phyloP scores from a whole-genome alignment of 495 filamentous ascomycete genomes.

The Penicillium verhagenii region DNA sequence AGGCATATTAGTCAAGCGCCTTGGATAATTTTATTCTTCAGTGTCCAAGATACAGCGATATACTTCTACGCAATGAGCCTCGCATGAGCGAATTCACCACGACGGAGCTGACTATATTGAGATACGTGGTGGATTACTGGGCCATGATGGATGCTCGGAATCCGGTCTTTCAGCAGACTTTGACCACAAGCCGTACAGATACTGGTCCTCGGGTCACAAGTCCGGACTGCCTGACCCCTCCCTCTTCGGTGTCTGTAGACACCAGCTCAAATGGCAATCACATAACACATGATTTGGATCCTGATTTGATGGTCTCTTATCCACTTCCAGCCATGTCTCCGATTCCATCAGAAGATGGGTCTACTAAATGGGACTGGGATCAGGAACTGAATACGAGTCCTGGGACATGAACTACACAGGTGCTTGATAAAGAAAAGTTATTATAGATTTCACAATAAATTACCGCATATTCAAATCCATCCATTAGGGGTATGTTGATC shows the following conservation, averaged over 20 bases:
- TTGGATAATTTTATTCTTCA: slow-evolving; percentile 21
- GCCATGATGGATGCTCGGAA: slow-evolving; percentile 27
- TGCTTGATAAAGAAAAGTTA: neutral
- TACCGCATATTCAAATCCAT: too few relatives aligned
- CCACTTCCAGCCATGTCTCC: slow-evolving; percentile 17
- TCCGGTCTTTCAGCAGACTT: slow-evolving; percentile 12
- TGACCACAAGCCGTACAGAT: neutral
- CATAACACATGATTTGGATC: slow-evolving; percentile 4
- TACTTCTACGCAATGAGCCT: slow-evolving; percentile 18
- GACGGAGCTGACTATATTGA: slow-evolving; percentile 16
- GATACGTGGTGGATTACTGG: slow-evolving; percentile 24
- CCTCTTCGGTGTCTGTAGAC: neutral
- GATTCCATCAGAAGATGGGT: slow-evolving; percentile 12
- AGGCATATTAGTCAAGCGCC: slow-evolving; percentile 12
- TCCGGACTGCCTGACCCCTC: slow-evolving; percentile 10
- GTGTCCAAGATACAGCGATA: slow-evolving; percentile 20
- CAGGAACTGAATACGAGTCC: slow-evolving; percentile 8
- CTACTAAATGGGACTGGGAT: slow-evolving; percentile 20
- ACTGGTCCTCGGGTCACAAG: neutral
- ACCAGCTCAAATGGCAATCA: neutral
- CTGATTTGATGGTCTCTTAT: slow-evolving; percentile 14
- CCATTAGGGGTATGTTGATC: too few relatives aligned
- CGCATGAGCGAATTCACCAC: slow-evolving; percentile 15
- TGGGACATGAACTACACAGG: neutral
- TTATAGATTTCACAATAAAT: too few relatives aligned